Evolutionary conservation across 148 eudicot genomes (phyloP).

Genomic region (Rhododendron kiyosumense): DNA sequence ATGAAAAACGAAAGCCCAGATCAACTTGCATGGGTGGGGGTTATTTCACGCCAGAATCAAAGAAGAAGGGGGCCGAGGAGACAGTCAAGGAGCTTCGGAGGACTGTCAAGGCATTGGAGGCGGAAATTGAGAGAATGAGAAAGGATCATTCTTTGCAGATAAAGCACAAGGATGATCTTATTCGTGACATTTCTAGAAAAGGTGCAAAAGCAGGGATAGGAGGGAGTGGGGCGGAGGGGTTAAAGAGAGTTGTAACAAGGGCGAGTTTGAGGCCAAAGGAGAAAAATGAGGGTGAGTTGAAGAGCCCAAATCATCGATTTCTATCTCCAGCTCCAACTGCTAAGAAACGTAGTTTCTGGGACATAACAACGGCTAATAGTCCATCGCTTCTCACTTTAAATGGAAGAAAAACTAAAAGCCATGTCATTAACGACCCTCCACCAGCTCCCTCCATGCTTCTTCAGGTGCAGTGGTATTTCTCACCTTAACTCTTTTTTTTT

Average conservation of each 20-base stretch:
- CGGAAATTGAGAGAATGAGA: slow-evolving; percentile 60
- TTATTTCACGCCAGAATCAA: slow-evolving; percentile 63
- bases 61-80: slow-evolving; percentile 43
- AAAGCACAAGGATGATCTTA: slow-evolving; percentile 59
- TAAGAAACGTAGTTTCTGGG: slow-evolving; percentile 85
- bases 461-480: slow-evolving; percentile 45
- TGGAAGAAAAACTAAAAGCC: slow-evolving; percentile 76
- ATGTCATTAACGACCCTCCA: slow-evolving; percentile 36
- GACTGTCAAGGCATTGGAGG: slow-evolving; percentile 53
- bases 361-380: slow-evolving; percentile 81
- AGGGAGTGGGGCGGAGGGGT: slow-evolving; percentile 21
- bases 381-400: slow-evolving; percentile 55
- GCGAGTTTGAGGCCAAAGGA: slow-evolving; percentile 51
- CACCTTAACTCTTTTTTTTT: neutral
- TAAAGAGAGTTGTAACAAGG: slow-evolving; percentile 42
- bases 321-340: slow-evolving; percentile 62
- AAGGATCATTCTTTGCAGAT: slow-evolving; percentile 55
- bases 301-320: slow-evolving; percentile 52
- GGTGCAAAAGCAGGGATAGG: slow-evolving; percentile 23
- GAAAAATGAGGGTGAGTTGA: slow-evolving; percentile 38
- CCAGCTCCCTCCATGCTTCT: slow-evolving; percentile 80
- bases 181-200: slow-evolving; percentile 47
- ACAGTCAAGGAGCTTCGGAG: slow-evolving; percentile 49
- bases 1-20: slow-evolving; percentile 38
- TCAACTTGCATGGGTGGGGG: slow-evolving; percentile 31